Evolutionary conservation across 1,284 basidiomycete genomes (phyloP).

Genomic region (Malassezia caprae): DNA sequence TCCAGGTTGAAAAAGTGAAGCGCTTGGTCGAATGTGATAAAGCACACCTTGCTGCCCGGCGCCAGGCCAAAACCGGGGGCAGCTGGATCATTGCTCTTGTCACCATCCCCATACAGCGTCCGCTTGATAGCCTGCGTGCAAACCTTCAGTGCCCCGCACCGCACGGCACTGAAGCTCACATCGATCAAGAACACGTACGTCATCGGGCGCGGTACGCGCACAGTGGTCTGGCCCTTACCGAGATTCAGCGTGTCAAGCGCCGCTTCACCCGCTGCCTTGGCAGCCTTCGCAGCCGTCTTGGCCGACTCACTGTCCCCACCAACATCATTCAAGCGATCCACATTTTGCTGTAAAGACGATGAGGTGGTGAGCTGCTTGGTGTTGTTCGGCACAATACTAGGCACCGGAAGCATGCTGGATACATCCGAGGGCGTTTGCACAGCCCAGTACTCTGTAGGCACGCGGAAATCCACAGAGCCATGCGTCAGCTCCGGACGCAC

Average conservation of each 20-base stretch:
- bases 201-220: constrained; percentile 53
- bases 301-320: constrained; percentile 22
- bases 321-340: constrained; percentile 10
- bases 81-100: constrained; percentile 21
- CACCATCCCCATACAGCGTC: constrained; percentile 55
- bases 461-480: constrained; percentile 84
- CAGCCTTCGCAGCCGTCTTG: constrained; percentile 36
- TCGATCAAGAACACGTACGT: constrained; percentile 82
- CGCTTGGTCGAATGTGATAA: constrained; percentile 72
- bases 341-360: constrained; percentile 25
- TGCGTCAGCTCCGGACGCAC: constrained; percentile 76
- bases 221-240: constrained; percentile 40
- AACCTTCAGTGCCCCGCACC: constrained; percentile 64
- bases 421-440: constrained; percentile 43
- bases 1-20: constrained; percentile 85
- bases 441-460: constrained; percentile 79
- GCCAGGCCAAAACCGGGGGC: constrained; percentile 43
- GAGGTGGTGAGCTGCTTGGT: constrained; percentile 37
- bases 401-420: constrained; percentile 24
- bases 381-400: constrained; percentile 18
- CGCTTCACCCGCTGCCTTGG: constrained; percentile 41
- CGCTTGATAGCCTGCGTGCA: constrained; percentile 61
- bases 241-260: constrained; percentile 32
- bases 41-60: constrained; percentile 51
- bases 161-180: constrained; percentile 63